Evolutionary conservation across 108 stramenopile genomes (phyloP).

Genomic region (Skeletonema potamos): DNA sequence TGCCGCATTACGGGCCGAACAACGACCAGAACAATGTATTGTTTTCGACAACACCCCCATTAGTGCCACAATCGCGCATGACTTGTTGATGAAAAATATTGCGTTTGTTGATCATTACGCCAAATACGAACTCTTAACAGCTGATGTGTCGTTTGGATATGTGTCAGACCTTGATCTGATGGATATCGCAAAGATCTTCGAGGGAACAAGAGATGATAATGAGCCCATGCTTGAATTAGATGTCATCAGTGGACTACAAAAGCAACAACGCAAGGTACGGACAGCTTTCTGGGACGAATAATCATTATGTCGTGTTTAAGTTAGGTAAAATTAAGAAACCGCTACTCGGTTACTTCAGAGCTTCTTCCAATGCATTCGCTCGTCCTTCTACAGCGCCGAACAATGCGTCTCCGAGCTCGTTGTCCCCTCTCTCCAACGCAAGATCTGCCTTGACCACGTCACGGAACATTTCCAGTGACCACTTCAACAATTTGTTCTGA

Average conservation of each 20-base stretch:
- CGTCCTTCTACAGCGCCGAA: conserved; percentile 85
- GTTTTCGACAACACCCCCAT: conserved; percentile 71
- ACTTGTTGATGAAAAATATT: conserved; percentile 74
- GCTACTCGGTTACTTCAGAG: conserved; percentile 28
- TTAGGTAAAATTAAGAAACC: neutral
- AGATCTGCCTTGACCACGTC: conserved; percentile 89
- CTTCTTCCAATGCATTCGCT: conserved; percentile 78
- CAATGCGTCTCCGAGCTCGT: conserved; percentile 85
- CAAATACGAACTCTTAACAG: conserved; percentile 68
- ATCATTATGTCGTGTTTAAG: neutral
- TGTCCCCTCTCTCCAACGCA: conserved; percentile 81
- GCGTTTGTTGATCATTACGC: conserved; percentile 63
- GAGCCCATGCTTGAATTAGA: conserved; percentile 27
- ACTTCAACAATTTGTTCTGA: conserved; percentile 82
- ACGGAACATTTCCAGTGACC: conserved; percentile 89
- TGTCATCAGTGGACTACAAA: conserved; percentile 10
- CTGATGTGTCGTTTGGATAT: conserved; percentile 58
- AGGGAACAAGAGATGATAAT: conserved; percentile 24
- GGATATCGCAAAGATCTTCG: conserved; percentile 31
- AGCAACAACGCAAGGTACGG: conserved; percentile 21
- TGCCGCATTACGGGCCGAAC: conserved; percentile 62
- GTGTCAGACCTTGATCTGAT: conserved; percentile 24
- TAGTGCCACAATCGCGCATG: conserved; percentile 59
- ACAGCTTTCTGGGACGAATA: conserved; percentile 27
- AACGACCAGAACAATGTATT: conserved; percentile 76